Base-by-base conservation (phyloP, 305 asterid species). In the Fraxinus ornus region DNA sequence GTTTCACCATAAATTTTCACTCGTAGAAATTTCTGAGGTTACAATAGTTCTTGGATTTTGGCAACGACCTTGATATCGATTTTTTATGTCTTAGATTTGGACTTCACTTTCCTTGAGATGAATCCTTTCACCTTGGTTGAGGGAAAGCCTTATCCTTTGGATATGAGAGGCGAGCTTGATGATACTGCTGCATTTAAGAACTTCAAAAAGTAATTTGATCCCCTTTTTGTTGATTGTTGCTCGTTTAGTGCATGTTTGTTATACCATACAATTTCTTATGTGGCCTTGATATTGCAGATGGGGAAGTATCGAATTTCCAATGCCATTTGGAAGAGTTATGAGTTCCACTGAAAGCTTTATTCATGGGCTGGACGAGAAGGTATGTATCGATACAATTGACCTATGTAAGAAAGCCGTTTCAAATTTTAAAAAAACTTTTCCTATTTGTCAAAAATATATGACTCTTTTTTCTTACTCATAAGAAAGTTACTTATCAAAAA, bases 91-190 rank as follows among this genome's bases (percentile, higher is more conserved):
- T 30, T 82, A 93, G 98, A 94, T 90, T 86, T 93, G 91, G 98
- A 94, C 91, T 91, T 94, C 89, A 90, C 95, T 76, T 94, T 94
- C 90, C 94, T 94, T 28, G 98, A 94, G 88, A 94, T 94, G 98
- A 94, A 94, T 83, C 98, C 98, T 35, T 94, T 93, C 88, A 83
- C 97, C 55, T 86, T 93, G 90, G 95, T 94, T 47, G 88, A 94
- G 37, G 97, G 96, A 81, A 91, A 92, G 91, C 98, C 98, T 37
- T 94, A 90, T 84, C 97, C 98, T 6, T 76, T 94, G 85, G 98
- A 94, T 81, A 94, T 94, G 98, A 90, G 98, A 85, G 98, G 98
- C 87, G 98, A 94, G 88, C 96, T 94, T 37, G 98, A 94, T 76
- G 97, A 94, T 60, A 94, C 98, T 66, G 98, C 97, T 84, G 88